Evolutionary conservation across 163 green algal species (phyloP).

Genomic region (Scenedesmus sp.): DNA sequence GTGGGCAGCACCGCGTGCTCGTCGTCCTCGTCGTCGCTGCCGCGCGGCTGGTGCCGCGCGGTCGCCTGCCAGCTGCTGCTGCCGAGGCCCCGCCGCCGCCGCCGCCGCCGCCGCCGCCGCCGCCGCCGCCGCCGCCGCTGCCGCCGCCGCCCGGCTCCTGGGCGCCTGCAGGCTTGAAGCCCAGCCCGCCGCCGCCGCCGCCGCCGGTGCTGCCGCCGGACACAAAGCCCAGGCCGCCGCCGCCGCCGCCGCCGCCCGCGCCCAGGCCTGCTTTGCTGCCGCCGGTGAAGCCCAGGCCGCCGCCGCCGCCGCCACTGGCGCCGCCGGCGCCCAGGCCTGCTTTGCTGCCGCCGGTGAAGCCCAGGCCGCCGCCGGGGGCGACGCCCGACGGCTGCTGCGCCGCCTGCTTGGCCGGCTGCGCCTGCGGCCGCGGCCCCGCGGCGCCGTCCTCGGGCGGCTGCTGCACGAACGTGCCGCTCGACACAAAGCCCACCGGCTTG

Average conservation of each 20-base stretch:
- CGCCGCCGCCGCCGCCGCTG: constrained; percentile 40
- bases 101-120: constrained; percentile 2
- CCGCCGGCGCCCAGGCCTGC: constrained; percentile 37
- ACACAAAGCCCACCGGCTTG: constrained; percentile 86
- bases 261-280: constrained; percentile 23
- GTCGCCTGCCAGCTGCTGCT: constrained; percentile 9
- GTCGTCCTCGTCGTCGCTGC: constrained; percentile 63
- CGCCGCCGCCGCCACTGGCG: neutral
- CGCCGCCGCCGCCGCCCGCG: constrained; percentile 5
- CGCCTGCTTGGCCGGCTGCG: neutral
- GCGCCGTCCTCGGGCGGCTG: constrained; percentile 38
- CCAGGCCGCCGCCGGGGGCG: constrained; percentile 29
- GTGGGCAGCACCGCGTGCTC: constrained; percentile 74
- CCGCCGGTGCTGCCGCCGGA: constrained; percentile 9
- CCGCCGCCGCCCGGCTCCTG: constrained; percentile 31
- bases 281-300: constrained; percentile 37
- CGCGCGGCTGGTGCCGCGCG: constrained; percentile 49
- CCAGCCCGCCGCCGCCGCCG: constrained; percentile 37
- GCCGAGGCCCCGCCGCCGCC: constrained; percentile 30
- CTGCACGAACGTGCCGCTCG: constrained; percentile 66
- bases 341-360: constrained; percentile 6
- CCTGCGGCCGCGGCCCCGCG: constrained; percentile 27
- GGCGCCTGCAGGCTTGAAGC: constrained; percentile 42
- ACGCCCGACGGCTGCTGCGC: constrained; percentile 32
- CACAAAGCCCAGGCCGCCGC: constrained; percentile 42